Percentiles rank a stretch among this genome's conserved stretches.
phyloP scores from a whole-genome alignment of 495 filamentous ascomycete genomes.

The Trypethelium eluteriae region DNA sequence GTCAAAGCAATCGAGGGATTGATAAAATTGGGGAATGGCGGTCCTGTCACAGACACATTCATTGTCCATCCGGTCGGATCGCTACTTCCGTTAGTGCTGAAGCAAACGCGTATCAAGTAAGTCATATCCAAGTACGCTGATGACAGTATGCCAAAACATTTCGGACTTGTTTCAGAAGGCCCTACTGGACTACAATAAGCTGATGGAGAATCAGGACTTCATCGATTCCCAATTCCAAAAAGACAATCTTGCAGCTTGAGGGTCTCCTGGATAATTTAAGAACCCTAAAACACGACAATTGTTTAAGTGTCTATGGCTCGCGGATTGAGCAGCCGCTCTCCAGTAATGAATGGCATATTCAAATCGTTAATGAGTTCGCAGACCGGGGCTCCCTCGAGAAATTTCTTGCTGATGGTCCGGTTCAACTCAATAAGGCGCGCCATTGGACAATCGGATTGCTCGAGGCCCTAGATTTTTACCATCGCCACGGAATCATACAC shows the following conservation, averaged over 20 bases:
- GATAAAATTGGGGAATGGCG: conserved; percentile 9
- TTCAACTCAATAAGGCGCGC: conserved; percentile 63
- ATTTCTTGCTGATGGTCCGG: conserved; percentile 64
- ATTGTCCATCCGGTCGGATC: conserved; percentile 27
- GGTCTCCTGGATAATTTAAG: conserved; percentile 62
- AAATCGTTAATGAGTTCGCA: conserved; percentile 65
- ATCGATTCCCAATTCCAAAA: conserved; percentile 41
- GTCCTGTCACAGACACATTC: conserved; percentile 28
- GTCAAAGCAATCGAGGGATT: conserved; percentile 14
- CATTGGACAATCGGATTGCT: conserved; percentile 87
- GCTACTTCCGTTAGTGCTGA: conserved; percentile 59
- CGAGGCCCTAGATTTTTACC: conserved; percentile 78
- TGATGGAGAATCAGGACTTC: not conserved
- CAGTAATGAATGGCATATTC: conserved; percentile 61
- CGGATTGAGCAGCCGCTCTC: conserved; percentile 50
- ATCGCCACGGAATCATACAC: conserved; percentile 74
- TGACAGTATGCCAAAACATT: no score
- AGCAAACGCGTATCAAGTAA: conserved; percentile 44
- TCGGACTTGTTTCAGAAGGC: no score
- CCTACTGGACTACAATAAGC: not conserved
- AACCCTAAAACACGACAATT: conserved; percentile 64
- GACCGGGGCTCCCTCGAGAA: conserved; percentile 78
- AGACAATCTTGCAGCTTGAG: conserved; percentile 58
- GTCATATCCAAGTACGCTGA: conserved; percentile 30
- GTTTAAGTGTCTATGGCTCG: conserved; percentile 72